These are phyloP conservation scores for Ogataea siamensis DNA, from an alignment of 805 yeast genomes.

Conservation along the genomic window DNA sequence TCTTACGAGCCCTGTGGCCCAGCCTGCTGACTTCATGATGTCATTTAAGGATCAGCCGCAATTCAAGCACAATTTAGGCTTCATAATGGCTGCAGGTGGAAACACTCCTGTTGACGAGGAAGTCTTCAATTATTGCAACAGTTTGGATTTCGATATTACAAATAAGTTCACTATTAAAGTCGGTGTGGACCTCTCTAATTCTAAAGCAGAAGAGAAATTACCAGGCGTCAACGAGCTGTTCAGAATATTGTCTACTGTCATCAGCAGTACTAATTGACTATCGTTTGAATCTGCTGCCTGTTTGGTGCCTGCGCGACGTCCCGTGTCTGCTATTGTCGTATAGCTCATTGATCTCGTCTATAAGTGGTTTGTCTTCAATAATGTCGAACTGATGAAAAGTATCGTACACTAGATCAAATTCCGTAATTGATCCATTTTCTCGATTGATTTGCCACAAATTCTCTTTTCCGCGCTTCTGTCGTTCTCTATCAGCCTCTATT, in stretches of 20 bases:
- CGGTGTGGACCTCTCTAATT: conserved; percentile 36
- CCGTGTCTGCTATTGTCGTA: conserved; percentile 14
- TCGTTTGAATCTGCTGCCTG: conserved; percentile 5
- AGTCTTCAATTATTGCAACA: conserved; percentile 52
- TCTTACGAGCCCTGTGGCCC: conserved; percentile 18
- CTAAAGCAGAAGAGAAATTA: conserved; percentile 59
- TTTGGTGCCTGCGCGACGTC: conserved; percentile 1
- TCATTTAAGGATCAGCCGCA: conserved; percentile 11
- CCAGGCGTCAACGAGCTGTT: conserved; percentile 71
- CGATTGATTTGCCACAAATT: conserved; percentile 69
- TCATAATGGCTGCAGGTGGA: conserved; percentile 62
- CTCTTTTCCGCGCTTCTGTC: conserved; percentile 84
- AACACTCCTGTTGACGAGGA: conserved; percentile 70
- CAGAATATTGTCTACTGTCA: conserved; percentile 40
- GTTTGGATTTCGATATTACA: conserved; percentile 38
- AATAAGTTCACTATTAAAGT: conserved; percentile 60
- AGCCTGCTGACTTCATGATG: conserved; percentile 15
- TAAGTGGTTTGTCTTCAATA: conserved; percentile 22
- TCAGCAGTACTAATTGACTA: conserved; percentile 3
- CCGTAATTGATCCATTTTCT: conserved; percentile 25
- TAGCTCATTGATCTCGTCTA: conserved; percentile 27
- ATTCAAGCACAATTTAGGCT: conserved; percentile 31
- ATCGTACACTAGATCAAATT: conserved; percentile 32
- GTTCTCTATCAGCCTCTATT: conserved; percentile 91
- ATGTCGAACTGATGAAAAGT: conserved; percentile 20